Conservation (phyloP, 768 basidiomycete species). For the Tylopilus intermedius region DNA sequence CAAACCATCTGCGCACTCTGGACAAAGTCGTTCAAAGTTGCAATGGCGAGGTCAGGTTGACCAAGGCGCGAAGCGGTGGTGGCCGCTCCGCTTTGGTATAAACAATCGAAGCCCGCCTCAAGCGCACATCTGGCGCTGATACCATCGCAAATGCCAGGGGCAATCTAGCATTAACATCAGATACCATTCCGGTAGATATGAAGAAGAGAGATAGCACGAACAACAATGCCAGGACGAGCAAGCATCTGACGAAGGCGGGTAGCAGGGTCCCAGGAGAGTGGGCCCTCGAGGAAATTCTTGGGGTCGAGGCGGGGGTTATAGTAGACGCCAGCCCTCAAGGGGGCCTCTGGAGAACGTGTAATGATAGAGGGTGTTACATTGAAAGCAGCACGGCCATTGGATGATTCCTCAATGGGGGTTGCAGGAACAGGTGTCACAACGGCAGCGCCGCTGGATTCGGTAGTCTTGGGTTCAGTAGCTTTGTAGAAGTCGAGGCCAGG, state of each 20-base stretch:
- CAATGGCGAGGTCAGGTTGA: conserved; percentile 75
- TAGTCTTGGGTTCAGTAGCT: neutral
- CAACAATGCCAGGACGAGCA: conserved; percentile 70
- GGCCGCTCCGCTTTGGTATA: conserved; percentile 79
- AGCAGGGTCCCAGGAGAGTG: conserved; percentile 61
- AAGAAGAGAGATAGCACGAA: conserved; percentile 31
- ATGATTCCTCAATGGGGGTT: conserved; percentile 4
- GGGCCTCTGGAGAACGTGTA: conserved; percentile 8
- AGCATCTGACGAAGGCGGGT: conserved; percentile 70
- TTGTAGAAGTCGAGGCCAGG: conserved; percentile 34
- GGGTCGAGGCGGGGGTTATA: conserved; percentile 68
- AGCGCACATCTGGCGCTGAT: conserved; percentile 77
- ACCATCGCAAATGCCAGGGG: conserved; percentile 76
- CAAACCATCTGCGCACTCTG: conserved; percentile 68
- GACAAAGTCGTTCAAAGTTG: conserved; percentile 73
- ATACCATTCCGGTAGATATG: neutral
- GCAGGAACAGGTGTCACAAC: neutral
- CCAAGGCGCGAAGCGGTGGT: conserved; percentile 77
- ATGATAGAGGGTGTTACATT: neutral
- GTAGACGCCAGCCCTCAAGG: conserved; percentile 35
- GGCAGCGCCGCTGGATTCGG: conserved; percentile 3
- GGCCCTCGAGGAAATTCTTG: conserved; percentile 62
- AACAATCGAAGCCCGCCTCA: conserved; percentile 71
- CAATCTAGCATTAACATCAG: conserved; percentile 40
- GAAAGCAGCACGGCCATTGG: neutral